These are phyloP conservation scores for Saccharomyces hybrid DNA, from an alignment of 1,139 yeast species.

Conservation along the genomic window DNA sequence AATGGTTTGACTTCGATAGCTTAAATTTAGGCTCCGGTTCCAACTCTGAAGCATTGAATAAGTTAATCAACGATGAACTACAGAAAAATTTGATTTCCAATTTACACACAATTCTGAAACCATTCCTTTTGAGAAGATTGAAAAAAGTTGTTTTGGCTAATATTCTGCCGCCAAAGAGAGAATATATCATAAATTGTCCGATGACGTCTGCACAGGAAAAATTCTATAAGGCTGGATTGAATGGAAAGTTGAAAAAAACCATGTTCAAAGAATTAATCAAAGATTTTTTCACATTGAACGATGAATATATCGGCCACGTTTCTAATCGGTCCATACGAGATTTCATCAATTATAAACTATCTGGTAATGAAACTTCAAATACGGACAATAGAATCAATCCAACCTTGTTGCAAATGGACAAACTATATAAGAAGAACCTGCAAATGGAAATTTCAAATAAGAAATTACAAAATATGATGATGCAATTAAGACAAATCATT, in stretches of 20 bases:
- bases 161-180: slow-evolving; percentile 77
- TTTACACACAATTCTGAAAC: slow-evolving; percentile 80
- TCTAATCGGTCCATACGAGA: slow-evolving; percentile 36
- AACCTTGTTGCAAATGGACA: slow-evolving; percentile 22
- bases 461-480: slow-evolving; percentile 56
- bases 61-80: slow-evolving; percentile 50
- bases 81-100: slow-evolving; percentile 60
- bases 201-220: slow-evolving; percentile 55
- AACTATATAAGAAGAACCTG: slow-evolving; percentile 22
- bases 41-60: slow-evolving; percentile 36
- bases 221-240: slow-evolving; percentile 55
- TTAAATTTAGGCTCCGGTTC: slow-evolving; percentile 37
- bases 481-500: slow-evolving; percentile 80
- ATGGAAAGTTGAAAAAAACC: slow-evolving; percentile 38
- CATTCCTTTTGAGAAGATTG: slow-evolving; percentile 75
- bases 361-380: slow-evolving; percentile 7
- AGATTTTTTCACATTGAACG: slow-evolving; percentile 36
- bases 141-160: slow-evolving; percentile 60
- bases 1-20: slow-evolving; percentile 79
- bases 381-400: slow-evolving; percentile 9
- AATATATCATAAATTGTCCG: slow-evolving; percentile 70
- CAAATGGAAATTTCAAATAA: slow-evolving; percentile 36
- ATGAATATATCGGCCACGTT: slow-evolving; percentile 32
- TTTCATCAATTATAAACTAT: slow-evolving; percentile 33
- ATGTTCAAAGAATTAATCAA: slow-evolving; percentile 41